A percentile compares a stretch with the other conserved stretches of the same genome.
These are phyloP conservation scores for Nicotiana benthamiana DNA, from an alignment of 257 asterid species.

Conservation along the genomic window DNA sequence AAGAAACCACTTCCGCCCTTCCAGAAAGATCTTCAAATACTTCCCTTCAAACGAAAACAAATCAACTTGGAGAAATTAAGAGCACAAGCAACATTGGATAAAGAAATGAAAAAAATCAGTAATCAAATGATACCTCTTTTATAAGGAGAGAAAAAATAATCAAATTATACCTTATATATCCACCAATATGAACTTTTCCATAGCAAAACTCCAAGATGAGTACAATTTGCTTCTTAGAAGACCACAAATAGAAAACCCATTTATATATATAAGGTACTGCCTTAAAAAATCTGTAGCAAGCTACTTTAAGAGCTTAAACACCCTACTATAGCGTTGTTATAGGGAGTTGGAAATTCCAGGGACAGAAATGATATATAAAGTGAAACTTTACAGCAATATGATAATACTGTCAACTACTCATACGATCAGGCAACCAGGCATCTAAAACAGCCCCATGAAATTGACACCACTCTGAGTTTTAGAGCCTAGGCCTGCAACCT, in stretches of 20 bases:
- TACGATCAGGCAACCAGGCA: background rate
- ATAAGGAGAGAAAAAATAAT: too few species aligned
- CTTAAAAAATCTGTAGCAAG: background rate
- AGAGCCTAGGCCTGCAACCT: background rate
- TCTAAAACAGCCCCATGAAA: background rate
- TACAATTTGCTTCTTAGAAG: background rate
- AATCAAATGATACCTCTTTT: background rate
- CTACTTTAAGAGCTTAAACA: background rate
- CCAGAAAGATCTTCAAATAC: background rate
- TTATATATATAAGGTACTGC: background rate
- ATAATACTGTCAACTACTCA: background rate
- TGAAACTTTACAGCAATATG: background rate
- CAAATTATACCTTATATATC: background rate
- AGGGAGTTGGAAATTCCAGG: background rate
- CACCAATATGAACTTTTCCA: background rate
- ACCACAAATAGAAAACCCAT: background rate
- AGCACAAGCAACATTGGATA: background rate
- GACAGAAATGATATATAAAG: background rate
- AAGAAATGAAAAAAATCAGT: background rate
- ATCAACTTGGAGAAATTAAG: background rate
- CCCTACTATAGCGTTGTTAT: background rate
- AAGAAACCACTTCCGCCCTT: too few species aligned
- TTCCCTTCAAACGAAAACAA: background rate
- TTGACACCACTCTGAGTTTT: background rate
- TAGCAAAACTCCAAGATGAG: background rate